Evolutionary conservation across 495 filamentous ascomycete species (phyloP).

Genomic region (Neurospora intermedia): DNA sequence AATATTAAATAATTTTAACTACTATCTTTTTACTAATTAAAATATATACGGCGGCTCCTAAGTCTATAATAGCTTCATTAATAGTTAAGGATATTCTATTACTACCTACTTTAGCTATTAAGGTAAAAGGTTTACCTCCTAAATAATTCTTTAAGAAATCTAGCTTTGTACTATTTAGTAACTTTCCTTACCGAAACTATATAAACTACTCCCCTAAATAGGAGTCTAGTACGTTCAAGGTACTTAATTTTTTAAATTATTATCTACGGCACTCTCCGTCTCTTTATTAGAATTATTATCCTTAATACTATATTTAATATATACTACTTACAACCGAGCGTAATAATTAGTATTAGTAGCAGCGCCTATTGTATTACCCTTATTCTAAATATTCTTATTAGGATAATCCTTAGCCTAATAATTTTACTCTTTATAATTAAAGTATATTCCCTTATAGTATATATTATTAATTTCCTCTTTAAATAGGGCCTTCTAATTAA

Average conservation of each 20-base stretch:
- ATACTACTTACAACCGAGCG: too few species aligned
- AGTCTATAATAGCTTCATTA: background rate
- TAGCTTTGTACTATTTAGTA: background rate
- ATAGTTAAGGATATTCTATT: background rate
- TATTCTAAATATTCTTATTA: background rate
- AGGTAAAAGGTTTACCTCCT: background rate
- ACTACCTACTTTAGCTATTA: background rate
- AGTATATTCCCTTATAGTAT: background rate
- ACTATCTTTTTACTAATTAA: background rate
- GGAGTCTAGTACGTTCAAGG: background rate
- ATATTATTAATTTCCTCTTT: background rate
- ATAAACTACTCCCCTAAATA: background rate
- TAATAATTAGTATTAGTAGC: too few species aligned
- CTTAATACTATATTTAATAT: too few species aligned
- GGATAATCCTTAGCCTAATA: background rate
- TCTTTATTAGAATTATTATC: too few species aligned
- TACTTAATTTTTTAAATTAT: background rate
- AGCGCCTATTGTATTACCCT: background rate
- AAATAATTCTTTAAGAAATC: background rate
- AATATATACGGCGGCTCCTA: background rate
- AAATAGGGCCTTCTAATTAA: background rate
- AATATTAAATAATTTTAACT: background rate
- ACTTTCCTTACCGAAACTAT: background rate
- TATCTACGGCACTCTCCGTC: too few species aligned
- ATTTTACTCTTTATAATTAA: too few species aligned